phyloP scores from a whole-genome alignment of 257 asterid genomes.

The Verbascum thapsus region DNA sequence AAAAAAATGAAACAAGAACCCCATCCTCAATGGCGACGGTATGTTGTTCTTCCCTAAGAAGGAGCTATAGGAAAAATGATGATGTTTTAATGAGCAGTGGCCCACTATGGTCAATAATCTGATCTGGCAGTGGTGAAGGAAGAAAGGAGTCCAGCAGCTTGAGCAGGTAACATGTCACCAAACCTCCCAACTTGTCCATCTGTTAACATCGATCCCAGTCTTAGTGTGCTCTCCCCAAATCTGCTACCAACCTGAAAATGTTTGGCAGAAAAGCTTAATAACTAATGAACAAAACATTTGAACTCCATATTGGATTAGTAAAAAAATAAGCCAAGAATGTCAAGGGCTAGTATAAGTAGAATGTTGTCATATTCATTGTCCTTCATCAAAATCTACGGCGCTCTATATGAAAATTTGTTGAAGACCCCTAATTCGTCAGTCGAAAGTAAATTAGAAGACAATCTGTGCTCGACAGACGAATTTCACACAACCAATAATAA shows the following conservation, averaged over 20 bases:
- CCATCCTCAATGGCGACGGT: neutral
- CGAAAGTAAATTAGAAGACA: neutral
- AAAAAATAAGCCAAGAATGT: neutral
- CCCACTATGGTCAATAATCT: conserved; percentile 48
- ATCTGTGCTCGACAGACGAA: neutral
- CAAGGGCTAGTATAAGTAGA: neutral
- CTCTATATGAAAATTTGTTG: neutral
- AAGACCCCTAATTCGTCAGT: neutral
- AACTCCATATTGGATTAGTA: neutral
- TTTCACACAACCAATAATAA: neutral
- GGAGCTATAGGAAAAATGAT: conserved; percentile 7
- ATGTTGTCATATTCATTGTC: neutral
- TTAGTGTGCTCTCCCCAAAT: conserved; percentile 94
- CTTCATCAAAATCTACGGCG: conserved; percentile 1
- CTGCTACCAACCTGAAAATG: conserved; percentile 88
- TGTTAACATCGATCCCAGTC: conserved; percentile 86
- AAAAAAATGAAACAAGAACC: conserved; percentile 15
- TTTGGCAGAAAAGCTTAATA: conserved; percentile 20
- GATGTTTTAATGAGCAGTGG: conserved; percentile 18
- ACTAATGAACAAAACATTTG: conserved; percentile 1
- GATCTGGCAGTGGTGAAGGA: conserved; percentile 80
- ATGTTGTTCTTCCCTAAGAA: conserved; percentile 16
- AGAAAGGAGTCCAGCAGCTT: conserved; percentile 97
- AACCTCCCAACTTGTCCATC: conserved; percentile 98
- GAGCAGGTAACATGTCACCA: conserved; percentile 96